Evolutionary conservation across 805 yeast species (phyloP).

Genomic region (Suhomyces kilbournensis): DNA sequence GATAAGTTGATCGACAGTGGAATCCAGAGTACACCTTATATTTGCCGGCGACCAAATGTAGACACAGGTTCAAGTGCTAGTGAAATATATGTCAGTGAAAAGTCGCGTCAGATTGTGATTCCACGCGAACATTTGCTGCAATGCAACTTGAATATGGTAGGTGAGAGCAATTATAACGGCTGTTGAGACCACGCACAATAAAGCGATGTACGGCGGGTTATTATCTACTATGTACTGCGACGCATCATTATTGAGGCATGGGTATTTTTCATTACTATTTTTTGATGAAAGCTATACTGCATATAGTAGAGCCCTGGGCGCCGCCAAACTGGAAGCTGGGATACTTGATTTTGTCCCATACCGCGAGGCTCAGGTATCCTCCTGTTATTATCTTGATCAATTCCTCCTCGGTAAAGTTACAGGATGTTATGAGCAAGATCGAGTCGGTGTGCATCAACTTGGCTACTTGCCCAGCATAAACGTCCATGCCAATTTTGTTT

Average conservation of each 20-base stretch:
- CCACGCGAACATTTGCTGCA: not conserved
- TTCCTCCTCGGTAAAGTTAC: slow-evolving; percentile 88
- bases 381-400: slow-evolving; percentile 51
- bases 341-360: slow-evolving; percentile 68
- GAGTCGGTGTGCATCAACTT: slow-evolving; percentile 56
- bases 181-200: not conserved
- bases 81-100: too few species aligned
- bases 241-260: not conserved
- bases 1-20: not conserved
- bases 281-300: slow-evolving; percentile 75
- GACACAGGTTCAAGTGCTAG: not conserved
- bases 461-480: slow-evolving; percentile 61
- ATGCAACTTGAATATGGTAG: not conserved
- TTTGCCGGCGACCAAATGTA: not conserved
- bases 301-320: slow-evolving; percentile 78
- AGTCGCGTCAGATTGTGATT: too few species aligned
- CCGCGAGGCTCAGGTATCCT: slow-evolving; percentile 41
- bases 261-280: not conserved
- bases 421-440: slow-evolving; percentile 75
- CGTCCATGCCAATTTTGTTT: slow-evolving; percentile 48
- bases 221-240: not conserved
- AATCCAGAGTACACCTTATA: not conserved
- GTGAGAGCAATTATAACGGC: not conserved
- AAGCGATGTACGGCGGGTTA: not conserved
- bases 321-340: slow-evolving; percentile 92